These are phyloP conservation scores for Podaxis sp. DNA, from an alignment of 768 basidiomycete genomes.

Conservation along the genomic window DNA sequence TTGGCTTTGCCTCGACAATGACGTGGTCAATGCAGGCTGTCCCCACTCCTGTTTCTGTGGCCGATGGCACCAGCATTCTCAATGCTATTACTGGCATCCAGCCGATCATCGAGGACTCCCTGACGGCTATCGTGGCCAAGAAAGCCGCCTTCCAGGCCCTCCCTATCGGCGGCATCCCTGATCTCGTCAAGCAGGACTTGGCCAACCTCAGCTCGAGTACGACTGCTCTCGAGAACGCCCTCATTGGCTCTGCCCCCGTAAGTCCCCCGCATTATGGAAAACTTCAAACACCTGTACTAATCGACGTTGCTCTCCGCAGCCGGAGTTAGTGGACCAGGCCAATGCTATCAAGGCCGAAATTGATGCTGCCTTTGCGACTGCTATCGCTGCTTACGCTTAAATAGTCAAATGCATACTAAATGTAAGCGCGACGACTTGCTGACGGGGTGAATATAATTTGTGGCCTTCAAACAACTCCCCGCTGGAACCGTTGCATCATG, in stretches of 20 bases:
- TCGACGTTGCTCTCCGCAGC: conserved; percentile 13
- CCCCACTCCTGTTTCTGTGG: conserved; percentile 23
- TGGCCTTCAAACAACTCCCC: neutral
- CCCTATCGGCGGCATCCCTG: conserved; percentile 21
- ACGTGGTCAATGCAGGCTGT: neutral
- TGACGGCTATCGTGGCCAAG: conserved; percentile 25
- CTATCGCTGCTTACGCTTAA: conserved; percentile 28
- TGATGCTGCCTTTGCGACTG: conserved; percentile 25
- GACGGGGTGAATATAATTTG: neutral
- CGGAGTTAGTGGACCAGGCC: conserved; percentile 22
- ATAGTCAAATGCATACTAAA: neutral
- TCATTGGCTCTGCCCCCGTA: conserved; percentile 28
- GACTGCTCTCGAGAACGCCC: conserved; percentile 24
- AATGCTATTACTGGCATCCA: conserved; percentile 18
- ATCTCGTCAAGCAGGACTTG: conserved; percentile 28
- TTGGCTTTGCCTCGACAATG: neutral
- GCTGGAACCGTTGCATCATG: neutral
- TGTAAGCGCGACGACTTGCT: neutral
- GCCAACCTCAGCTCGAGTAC: conserved; percentile 25
- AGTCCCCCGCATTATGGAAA: conserved; percentile 5
- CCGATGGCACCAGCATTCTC: conserved; percentile 27
- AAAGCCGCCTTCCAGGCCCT: conserved; percentile 25
- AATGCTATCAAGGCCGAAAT: conserved; percentile 21
- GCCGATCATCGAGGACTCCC: conserved; percentile 20
- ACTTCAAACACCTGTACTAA: neutral